These are phyloP conservation scores for Nemania sp. DNA, from an alignment of 2,329 filamentous ascomycete species.

Conservation along the genomic window DNA sequence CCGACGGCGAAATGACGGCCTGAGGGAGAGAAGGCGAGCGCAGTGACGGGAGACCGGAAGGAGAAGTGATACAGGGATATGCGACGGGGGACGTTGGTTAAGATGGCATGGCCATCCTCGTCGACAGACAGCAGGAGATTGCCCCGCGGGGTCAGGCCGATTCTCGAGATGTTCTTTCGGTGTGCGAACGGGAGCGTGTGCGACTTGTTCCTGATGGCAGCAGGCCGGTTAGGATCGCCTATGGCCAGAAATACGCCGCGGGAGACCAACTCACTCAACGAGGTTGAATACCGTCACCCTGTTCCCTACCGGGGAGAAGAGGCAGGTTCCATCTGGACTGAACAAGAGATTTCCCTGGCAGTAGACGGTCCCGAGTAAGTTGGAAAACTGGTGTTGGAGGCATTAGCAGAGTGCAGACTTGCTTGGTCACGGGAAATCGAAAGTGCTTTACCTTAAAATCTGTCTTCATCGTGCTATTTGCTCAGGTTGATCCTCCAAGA, in stretches of 20 bases:
- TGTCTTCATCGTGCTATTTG: slow-evolving; percentile 79
- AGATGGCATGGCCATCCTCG: slow-evolving; percentile 89
- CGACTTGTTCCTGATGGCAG: slow-evolving; percentile 72
- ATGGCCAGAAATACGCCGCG: slow-evolving; percentile 23
- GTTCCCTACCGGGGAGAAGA: slow-evolving; percentile 96
- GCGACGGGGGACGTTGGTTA: slow-evolving; percentile 86
- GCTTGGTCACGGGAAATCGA: not conserved
- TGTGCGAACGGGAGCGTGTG: slow-evolving; percentile 88
- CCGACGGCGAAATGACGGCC: slow-evolving; percentile 90
- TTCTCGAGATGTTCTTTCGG: slow-evolving; percentile 86
- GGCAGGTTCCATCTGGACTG: slow-evolving; percentile 91
- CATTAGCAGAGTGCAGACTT: slow-evolving; percentile 14
- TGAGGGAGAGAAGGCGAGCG: slow-evolving; percentile 88
- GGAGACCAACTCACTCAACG: slow-evolving; percentile 70
- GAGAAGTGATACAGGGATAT: slow-evolving; percentile 93
- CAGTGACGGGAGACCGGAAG: slow-evolving; percentile 81
- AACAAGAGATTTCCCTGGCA: slow-evolving; percentile 97
- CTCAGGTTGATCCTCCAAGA: slow-evolving; percentile 15
- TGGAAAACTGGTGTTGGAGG: slow-evolving; percentile 76
- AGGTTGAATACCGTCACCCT: slow-evolving; percentile 94
- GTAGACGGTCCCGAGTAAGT: slow-evolving; percentile 97
- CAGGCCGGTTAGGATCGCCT: not conserved
- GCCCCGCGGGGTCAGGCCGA: slow-evolving; percentile 86
- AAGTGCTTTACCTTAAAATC: slow-evolving; percentile 82
- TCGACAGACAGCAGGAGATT: slow-evolving; percentile 93